Evolutionary conservation across 106 monocot species (phyloP).

Genomic region (Iris macrosiphon): DNA sequence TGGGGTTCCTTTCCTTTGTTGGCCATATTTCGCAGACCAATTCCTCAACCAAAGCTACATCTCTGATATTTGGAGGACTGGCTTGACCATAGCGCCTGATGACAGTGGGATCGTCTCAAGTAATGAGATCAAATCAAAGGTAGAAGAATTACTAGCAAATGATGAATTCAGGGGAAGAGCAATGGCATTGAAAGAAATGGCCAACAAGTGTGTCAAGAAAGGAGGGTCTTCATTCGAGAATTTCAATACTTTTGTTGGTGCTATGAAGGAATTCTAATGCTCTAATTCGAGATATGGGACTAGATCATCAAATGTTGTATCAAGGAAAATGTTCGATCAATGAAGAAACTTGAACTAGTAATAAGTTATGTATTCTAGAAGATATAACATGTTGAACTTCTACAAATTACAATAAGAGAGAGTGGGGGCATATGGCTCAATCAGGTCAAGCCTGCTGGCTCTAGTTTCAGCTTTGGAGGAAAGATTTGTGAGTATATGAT

Average conservation of each 20-base stretch:
- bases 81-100: constrained; percentile 17
- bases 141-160: constrained; percentile 27
- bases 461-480: too few species aligned
- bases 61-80: constrained; percentile 30
- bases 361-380: too few species aligned
- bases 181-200: constrained; percentile 15
- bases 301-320: not conserved
- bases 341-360: too few species aligned
- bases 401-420: too few species aligned
- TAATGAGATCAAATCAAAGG: constrained; percentile 21
- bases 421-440: too few species aligned
- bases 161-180: constrained; percentile 13
- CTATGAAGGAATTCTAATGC: constrained; percentile 23
- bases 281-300: too few species aligned
- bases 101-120: constrained; percentile 19
- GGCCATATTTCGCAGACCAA: constrained; percentile 50
- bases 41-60: constrained; percentile 37
- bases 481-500: too few species aligned
- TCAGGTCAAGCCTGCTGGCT: too few species aligned
- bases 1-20: constrained; percentile 52
- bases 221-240: constrained; percentile 40
- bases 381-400: too few species aligned
- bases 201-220: constrained; percentile 3
- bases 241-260: constrained; percentile 18
- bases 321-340: too few species aligned